Evolutionary conservation across 805 yeast genomes (phyloP).

Genomic region (Teunomyces panamensis): DNA sequence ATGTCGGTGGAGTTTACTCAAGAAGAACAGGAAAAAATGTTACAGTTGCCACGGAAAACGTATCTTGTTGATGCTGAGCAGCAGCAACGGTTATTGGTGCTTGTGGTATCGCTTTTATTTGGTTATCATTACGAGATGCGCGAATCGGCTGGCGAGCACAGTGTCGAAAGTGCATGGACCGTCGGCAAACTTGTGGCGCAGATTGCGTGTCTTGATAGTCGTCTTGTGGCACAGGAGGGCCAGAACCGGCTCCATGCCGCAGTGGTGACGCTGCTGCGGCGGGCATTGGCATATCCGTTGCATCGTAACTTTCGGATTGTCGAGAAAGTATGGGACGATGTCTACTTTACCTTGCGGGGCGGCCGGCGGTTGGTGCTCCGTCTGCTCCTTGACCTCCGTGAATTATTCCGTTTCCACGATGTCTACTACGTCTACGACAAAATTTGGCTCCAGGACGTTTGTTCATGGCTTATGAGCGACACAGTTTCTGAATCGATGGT

Average conservation of each 20-base stretch:
- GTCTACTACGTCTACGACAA: constrained; percentile 80
- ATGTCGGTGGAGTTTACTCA: constrained; percentile 54
- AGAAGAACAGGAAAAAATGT: constrained; percentile 65
- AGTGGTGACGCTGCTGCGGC: constrained; percentile 59
- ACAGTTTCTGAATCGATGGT: constrained; percentile 58
- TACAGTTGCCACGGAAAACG: constrained; percentile 60
- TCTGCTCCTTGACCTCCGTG: constrained; percentile 58
- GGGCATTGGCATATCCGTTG: constrained; percentile 78
- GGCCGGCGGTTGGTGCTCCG: constrained; percentile 69
- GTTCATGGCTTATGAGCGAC: constrained; percentile 67
- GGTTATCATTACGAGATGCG: constrained; percentile 73
- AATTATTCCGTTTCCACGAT: constrained; percentile 78
- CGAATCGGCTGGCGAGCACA: constrained; percentile 66
- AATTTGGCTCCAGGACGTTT: constrained; percentile 71
- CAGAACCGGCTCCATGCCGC: constrained; percentile 46
- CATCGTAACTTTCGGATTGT: constrained; percentile 67
- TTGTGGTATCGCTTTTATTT: constrained; percentile 66
- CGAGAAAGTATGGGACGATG: constrained; percentile 71
- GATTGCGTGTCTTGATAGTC: constrained; percentile 65
- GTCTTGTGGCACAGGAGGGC: constrained; percentile 31
- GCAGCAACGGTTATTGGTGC: constrained; percentile 50
- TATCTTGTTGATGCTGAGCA: constrained; percentile 56
- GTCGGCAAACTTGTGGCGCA: constrained; percentile 86
- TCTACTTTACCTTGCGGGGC: constrained; percentile 55
- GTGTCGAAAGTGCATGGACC: constrained; percentile 91